Evolutionary conservation across 2,329 filamentous ascomycete genomes (phyloP).

Genomic region (Nannizziopsis arthrosporioides): DNA sequence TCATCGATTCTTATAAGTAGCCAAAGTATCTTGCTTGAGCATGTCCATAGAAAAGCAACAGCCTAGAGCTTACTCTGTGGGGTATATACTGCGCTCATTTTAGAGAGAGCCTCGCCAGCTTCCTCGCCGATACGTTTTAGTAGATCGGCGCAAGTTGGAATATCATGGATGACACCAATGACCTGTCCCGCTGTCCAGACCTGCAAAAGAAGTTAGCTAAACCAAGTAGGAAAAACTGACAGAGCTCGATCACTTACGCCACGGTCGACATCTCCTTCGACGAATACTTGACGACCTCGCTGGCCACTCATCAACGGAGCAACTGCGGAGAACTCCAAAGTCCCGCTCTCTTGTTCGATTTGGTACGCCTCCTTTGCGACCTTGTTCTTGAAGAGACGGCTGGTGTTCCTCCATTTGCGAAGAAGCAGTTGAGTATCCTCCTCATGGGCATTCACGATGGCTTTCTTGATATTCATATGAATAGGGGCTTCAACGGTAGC

Average conservation of each 20-base stretch:
- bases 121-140: slow-evolving; percentile 65
- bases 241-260: slow-evolving; percentile 51
- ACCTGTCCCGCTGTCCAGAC: slow-evolving; percentile 97
- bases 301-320: slow-evolving; percentile 80
- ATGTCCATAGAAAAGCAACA: background rate
- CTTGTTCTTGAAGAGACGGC: slow-evolving; percentile 79
- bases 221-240: background rate
- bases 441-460: slow-evolving; percentile 79
- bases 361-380: slow-evolving; percentile 68
- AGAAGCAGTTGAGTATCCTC: slow-evolving; percentile 83
- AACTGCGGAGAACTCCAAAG: slow-evolving; percentile 81
- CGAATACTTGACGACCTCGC: slow-evolving; percentile 79
- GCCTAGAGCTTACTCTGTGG: slow-evolving; percentile 13
- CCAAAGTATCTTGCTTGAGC: background rate
- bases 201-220: slow-evolving; percentile 33
- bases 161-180: slow-evolving; percentile 76
- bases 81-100: slow-evolving; percentile 44
- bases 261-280: slow-evolving; percentile 80
- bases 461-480: slow-evolving; percentile 84
- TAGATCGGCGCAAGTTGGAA: slow-evolving; percentile 60
- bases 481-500: slow-evolving; percentile 88
- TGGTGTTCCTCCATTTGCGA: slow-evolving; percentile 86
- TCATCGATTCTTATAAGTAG: no score
- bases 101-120: slow-evolving; percentile 54
- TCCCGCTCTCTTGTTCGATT: slow-evolving; percentile 70